Base-by-base conservation (phyloP, 2,329 filamentous ascomycete genomes). In the Phyllosticta ampelicida region DNA sequence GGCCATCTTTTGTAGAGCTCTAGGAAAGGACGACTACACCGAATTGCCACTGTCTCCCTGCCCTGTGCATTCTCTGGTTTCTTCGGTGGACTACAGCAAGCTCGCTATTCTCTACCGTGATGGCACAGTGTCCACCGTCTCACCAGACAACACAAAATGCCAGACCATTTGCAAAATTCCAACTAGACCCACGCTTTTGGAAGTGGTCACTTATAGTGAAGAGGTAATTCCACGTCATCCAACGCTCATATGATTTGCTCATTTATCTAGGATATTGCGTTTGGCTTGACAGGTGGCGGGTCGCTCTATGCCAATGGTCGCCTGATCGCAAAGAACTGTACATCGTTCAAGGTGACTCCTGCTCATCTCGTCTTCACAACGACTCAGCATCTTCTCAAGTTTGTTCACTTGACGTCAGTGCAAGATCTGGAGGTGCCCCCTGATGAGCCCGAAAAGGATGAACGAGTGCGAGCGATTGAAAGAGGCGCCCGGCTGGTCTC, bases 351-450 rank as follows among this genome's bases (percentile, higher is more conserved):
- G 5, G 75, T 91, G 23, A 96, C 92, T 0, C 78, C 85, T 0
- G 83, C 84, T 19, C 92, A 97, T 75, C 77, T 99, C 13, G 84
- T 97, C 60, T 90, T 92, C 67, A 99, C 94, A 0, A 99, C 94
- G 0, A 90, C 86, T 60, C 90, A 90, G 63, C 91, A 97, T 70
- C 78, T 96, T 3, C 78, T 99, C 62, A 99, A 99, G 71, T 96
- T 96, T 71, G 86, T 96, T 13, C 92, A 99, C 70, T 74, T 97
- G 53, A 79, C 82, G 3, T 64, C 63, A 23, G 76, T 81, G 16
- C 78, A 89, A 63, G 83, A 87, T 89, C 82, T 96, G 60, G 85
- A 94, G 63, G 79, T 96, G 0, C 91, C 94, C 0, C 80, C 78
- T 10, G 92, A 99, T 70, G 90, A 96, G 51, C 91, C 91, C 0